Evolutionary conservation across 257 asterid species (phyloP).

Genomic region (Nicotiana noctiflora): DNA sequence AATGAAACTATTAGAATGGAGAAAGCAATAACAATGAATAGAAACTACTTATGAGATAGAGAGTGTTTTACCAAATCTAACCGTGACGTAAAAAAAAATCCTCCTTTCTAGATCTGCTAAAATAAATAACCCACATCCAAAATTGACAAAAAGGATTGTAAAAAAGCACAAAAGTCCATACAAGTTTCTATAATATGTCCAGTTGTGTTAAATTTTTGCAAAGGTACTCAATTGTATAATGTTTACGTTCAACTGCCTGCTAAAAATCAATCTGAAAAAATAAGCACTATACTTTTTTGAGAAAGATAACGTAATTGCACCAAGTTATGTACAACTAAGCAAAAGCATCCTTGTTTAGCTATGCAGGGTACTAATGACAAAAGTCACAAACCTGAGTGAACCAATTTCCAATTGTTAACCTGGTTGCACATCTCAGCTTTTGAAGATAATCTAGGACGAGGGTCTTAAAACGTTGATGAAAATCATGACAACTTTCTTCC

Average conservation of each 20-base stretch:
- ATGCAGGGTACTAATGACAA: not conserved
- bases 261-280: not conserved
- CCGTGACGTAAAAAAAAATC: not conserved
- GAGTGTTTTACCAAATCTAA: not conserved
- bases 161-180: not conserved
- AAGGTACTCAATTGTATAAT: not conserved
- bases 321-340: not conserved
- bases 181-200: not conserved
- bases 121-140: not conserved
- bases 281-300: not conserved
- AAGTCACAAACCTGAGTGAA: not conserved
- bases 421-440: not conserved
- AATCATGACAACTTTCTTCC: not conserved
- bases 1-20: not conserved
- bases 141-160: not conserved
- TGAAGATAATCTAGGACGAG: not conserved
- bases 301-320: not conserved
- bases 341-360: not conserved
- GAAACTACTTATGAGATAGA: not conserved
- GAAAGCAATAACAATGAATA: not conserved
- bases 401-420: not conserved
- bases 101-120: not conserved
- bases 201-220: not conserved
- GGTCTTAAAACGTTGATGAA: not conserved
- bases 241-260: not conserved